Conservation (phyloP, 306 rosid genomes). For the Pachyrhizus erosus region DNA sequence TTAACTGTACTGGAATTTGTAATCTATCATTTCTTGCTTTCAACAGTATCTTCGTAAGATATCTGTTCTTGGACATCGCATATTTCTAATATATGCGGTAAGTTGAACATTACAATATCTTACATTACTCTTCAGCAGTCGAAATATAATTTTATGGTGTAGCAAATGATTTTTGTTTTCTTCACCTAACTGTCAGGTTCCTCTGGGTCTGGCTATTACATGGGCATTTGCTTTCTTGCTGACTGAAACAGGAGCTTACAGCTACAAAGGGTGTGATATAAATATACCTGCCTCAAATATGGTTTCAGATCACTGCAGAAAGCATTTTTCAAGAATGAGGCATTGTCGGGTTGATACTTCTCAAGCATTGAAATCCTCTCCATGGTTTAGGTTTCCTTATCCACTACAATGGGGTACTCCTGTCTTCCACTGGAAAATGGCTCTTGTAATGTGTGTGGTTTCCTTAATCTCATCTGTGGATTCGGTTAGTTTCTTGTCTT, state of each 20-base stretch:
- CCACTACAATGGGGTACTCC: constrained; percentile 99
- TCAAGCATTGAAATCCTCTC: constrained; percentile 75
- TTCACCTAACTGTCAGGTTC: constrained; percentile 72
- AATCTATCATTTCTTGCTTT: constrained; percentile 34
- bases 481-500: constrained; percentile 80
- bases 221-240: constrained; percentile 95
- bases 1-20: constrained; percentile 34
- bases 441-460: constrained; percentile 93
- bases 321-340: constrained; percentile 91
- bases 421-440: constrained; percentile 96
- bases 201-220: constrained; percentile 93
- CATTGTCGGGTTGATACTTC: constrained; percentile 94
- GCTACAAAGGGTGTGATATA: constrained; percentile 89
- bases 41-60: constrained; percentile 93
- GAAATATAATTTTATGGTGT: constrained; percentile 24
- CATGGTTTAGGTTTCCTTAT: constrained; percentile 99
- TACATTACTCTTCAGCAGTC: constrained; percentile 15
- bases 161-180: constrained; percentile 38
- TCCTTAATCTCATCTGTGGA: constrained; percentile 92
- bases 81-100: constrained; percentile 93
- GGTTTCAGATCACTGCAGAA: constrained; percentile 89
- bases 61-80: constrained; percentile 93
- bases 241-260: constrained; percentile 86
- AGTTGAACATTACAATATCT: constrained; percentile 43
- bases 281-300: constrained; percentile 91